These are phyloP conservation scores for Fraxinus sp. DNA, from an alignment of 305 asterid species.

Conservation along the genomic window DNA sequence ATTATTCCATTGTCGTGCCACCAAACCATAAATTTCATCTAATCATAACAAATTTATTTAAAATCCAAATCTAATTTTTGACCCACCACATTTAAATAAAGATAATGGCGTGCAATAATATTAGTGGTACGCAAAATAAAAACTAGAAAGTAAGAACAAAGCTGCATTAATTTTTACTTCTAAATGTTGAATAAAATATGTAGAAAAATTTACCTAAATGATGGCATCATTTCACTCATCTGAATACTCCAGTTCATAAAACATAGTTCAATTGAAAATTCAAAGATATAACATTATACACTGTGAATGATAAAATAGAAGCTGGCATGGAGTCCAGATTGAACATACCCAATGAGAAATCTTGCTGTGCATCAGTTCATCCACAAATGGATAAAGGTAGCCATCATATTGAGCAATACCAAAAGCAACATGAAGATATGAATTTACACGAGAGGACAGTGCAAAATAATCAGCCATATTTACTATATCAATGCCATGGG, in stretches of 20 bases:
- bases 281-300: conserved; percentile 14
- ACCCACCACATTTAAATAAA: not conserved
- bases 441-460: conserved; percentile 82
- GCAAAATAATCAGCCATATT: conserved; percentile 96
- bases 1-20: not conserved
- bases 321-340: conserved; percentile 21
- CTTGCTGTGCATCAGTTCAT: conserved; percentile 76
- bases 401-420: conserved; percentile 80
- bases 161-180: conserved; percentile 2
- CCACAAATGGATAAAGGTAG: conserved; percentile 78
- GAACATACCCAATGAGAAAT: conserved; percentile 95
- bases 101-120: not conserved
- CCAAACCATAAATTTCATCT: not conserved
- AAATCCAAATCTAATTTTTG: not conserved
- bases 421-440: conserved; percentile 86
- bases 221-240: conserved; percentile 1
- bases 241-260: not conserved
- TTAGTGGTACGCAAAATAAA: not conserved
- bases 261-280: conserved; percentile 8
- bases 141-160: not conserved
- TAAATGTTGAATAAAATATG: conserved; percentile 13
- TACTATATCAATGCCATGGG: conserved; percentile 90
- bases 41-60: not conserved
- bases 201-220: not conserved
- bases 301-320: conserved; percentile 12